These are phyloP conservation scores for Colletotrichum karsti DNA, from an alignment of 2,329 filamentous ascomycete genomes.

Conservation along the genomic window DNA sequence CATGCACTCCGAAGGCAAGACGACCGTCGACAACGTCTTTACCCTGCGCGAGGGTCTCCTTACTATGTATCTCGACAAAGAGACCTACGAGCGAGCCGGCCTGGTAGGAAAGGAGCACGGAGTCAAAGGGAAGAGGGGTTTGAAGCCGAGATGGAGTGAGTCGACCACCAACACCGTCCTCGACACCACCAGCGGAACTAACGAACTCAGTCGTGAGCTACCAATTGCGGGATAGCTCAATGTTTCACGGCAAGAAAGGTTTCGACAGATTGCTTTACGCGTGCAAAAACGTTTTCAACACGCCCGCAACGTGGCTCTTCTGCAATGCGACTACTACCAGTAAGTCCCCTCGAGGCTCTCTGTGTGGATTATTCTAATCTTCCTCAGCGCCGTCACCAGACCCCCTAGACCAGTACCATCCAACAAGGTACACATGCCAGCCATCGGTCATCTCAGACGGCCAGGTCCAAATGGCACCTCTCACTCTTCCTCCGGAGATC, in stretches of 20 bases:
- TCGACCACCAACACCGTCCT: conserved; percentile 1
- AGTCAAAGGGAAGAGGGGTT: conserved; percentile 62
- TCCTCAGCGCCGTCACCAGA: conserved; percentile 56
- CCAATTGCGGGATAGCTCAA: conserved; percentile 77
- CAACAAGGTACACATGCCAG: conserved; percentile 49
- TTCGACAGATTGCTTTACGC: conserved; percentile 84
- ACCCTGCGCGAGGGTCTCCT: conserved; percentile 75
- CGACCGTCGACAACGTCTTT: conserved; percentile 77
- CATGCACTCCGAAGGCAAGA: conserved; percentile 83
- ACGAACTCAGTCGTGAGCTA: conserved; percentile 73
- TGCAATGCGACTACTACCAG: conserved; percentile 64
- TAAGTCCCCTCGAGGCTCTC: conserved; percentile 35
- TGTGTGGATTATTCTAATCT: conserved; percentile 31
- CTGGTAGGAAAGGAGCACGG: conserved; percentile 76
- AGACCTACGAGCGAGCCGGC: conserved; percentile 84
- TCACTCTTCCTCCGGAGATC: conserved; percentile 35
- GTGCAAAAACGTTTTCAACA: conserved; percentile 77
- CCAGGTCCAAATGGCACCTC: conserved; percentile 39
- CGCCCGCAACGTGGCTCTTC: conserved; percentile 80
- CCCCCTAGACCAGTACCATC: conserved; percentile 55
- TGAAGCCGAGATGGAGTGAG: conserved; percentile 79
- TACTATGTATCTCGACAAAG: conserved; percentile 80
- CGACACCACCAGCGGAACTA: conserved; percentile 31
- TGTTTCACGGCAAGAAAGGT: conserved; percentile 84
- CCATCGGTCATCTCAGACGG: conserved; percentile 39